Evolutionary conservation across 805 yeast species (phyloP).

Genomic region (Yamadazyma paraphyllophila): DNA sequence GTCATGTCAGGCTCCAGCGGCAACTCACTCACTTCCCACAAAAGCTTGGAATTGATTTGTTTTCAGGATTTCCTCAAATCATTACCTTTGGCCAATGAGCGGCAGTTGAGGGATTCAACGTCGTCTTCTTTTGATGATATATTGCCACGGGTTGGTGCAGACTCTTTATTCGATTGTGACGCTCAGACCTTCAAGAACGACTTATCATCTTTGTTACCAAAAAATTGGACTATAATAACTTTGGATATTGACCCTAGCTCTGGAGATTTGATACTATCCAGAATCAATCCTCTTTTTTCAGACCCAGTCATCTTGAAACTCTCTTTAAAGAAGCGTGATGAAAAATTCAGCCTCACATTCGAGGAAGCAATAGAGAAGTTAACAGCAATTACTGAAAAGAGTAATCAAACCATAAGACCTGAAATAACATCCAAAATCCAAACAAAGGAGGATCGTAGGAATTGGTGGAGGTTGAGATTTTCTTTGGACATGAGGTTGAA

Average conservation of each 20-base stretch:
- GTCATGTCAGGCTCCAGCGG: not conserved
- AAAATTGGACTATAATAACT: slow-evolving; percentile 56
- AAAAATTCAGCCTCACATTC: slow-evolving; percentile 39
- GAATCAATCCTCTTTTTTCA: slow-evolving; percentile 25
- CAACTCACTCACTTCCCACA: not conserved
- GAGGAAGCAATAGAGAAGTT: slow-evolving; percentile 34
- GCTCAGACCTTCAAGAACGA: not conserved
- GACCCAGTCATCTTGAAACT: slow-evolving; percentile 53
- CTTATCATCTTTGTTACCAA: slow-evolving; percentile 14
- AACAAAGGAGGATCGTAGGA: slow-evolving; percentile 56
- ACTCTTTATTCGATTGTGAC: not conserved
- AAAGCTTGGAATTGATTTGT: slow-evolving; percentile 1
- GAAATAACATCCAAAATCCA: slow-evolving; percentile 51
- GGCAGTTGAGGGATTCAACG: slow-evolving; percentile 10
- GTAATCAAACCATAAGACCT: slow-evolving; percentile 58
- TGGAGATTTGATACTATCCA: slow-evolving; percentile 57
- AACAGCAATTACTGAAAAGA: slow-evolving; percentile 51
- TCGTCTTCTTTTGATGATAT: slow-evolving; percentile 5
- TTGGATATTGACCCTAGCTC: slow-evolving; percentile 55
- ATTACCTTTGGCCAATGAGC: slow-evolving; percentile 22
- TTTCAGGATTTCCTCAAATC: slow-evolving; percentile 20
- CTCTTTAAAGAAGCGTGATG: slow-evolving; percentile 53
- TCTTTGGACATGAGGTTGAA: slow-evolving; percentile 56
- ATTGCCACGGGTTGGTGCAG: slow-evolving; percentile 9
- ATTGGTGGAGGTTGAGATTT: slow-evolving; percentile 79